Evolutionary conservation across 2,329 filamentous ascomycete species (phyloP).

Genomic region (Colletotrichum magnum): DNA sequence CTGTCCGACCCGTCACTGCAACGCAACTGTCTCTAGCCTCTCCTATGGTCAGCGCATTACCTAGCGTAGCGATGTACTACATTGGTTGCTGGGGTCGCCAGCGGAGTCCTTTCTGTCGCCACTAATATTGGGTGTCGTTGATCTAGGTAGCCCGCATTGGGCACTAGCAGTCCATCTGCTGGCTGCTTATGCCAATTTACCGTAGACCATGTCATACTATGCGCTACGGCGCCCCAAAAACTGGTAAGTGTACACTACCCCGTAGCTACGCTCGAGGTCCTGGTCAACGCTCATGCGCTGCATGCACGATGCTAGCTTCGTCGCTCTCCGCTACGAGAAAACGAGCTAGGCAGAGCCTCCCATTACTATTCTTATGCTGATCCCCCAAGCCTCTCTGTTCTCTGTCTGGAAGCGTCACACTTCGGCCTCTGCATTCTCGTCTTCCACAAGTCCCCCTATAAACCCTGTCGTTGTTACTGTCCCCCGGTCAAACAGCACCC

Average conservation of each 20-base stretch:
- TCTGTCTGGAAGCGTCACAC: constrained; percentile 36
- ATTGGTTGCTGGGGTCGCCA: too few relatives aligned
- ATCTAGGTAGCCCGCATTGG: too few relatives aligned
- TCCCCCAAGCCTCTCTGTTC: constrained; percentile 49
- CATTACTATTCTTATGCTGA: constrained; percentile 65
- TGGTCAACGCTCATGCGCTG: constrained; percentile 56
- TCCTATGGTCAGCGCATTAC: too few relatives aligned
- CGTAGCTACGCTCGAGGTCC: constrained; percentile 53
- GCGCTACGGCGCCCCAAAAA: constrained; percentile 55
- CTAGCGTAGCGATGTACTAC: too few relatives aligned
- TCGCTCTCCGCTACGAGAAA: constrained; percentile 74
- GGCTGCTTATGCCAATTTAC: too few relatives aligned
- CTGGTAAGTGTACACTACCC: constrained; percentile 53
- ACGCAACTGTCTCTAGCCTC: too few relatives aligned
- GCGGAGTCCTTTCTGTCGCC: too few relatives aligned
- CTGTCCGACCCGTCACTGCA: constrained; percentile 8
- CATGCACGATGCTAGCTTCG: constrained; percentile 64
- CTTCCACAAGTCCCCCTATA: constrained; percentile 38
- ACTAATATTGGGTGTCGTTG: too few relatives aligned
- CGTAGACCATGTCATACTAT: too few relatives aligned
- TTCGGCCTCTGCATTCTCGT: constrained; percentile 32
- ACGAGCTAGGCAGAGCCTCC: constrained; percentile 70
- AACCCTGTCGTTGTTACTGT: constrained; percentile 50
- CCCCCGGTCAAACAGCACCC: constrained; percentile 66
- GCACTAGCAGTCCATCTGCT: too few relatives aligned